These are phyloP conservation scores for Arthromyces matolae DNA, from an alignment of 768 basidiomycete species.

Conservation along the genomic window DNA sequence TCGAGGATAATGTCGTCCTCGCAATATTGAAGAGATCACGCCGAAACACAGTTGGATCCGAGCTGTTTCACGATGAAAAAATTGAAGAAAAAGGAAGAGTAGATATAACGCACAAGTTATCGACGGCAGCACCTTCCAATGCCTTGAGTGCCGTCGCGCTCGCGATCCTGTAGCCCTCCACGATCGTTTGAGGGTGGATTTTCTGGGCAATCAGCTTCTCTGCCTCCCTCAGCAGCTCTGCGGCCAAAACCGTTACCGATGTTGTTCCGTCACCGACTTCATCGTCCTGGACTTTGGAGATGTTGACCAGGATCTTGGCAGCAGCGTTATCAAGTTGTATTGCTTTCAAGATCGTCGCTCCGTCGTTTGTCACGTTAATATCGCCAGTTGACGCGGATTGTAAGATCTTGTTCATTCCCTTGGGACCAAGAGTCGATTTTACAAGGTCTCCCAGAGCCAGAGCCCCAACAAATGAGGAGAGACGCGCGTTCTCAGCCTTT, in stretches of 20 bases:
- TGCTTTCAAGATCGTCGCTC: slow-evolving; percentile 95
- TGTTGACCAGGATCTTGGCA: slow-evolving; percentile 98
- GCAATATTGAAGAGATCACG: slow-evolving; percentile 96
- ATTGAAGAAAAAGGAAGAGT: not conserved
- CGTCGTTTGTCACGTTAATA: slow-evolving; percentile 97
- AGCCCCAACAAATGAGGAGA: slow-evolving; percentile 96
- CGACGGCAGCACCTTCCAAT: slow-evolving; percentile 75
- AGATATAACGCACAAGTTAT: slow-evolving; percentile 67
- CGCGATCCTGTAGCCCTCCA: slow-evolving; percentile 95
- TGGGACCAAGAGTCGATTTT: slow-evolving; percentile 96
- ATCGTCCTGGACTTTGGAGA: slow-evolving; percentile 99
- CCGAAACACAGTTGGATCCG: slow-evolving; percentile 72
- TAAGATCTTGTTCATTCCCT: slow-evolving; percentile 99
- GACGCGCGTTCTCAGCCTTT: slow-evolving; percentile 95
- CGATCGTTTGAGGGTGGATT: slow-evolving; percentile 97
- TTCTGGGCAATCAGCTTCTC: slow-evolving; percentile 89
- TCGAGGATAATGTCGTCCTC: slow-evolving; percentile 90
- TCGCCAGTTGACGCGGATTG: slow-evolving; percentile 87
- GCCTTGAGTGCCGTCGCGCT: slow-evolving; percentile 80
- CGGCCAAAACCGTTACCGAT: slow-evolving; percentile 85
- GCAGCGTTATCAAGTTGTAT: slow-evolving; percentile 98
- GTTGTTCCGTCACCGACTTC: slow-evolving; percentile 97
- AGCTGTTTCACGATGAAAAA: slow-evolving; percentile 34
- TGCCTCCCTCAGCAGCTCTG: slow-evolving; percentile 90
- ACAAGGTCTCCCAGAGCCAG: slow-evolving; percentile 97